A percentile compares a stretch with the other conserved stretches of the same genome.
These are phyloP conservation scores for Physcomitrellopsis africana DNA, from an alignment of 225 moss, liverwort and hornwort species.

Conservation along the genomic window DNA sequence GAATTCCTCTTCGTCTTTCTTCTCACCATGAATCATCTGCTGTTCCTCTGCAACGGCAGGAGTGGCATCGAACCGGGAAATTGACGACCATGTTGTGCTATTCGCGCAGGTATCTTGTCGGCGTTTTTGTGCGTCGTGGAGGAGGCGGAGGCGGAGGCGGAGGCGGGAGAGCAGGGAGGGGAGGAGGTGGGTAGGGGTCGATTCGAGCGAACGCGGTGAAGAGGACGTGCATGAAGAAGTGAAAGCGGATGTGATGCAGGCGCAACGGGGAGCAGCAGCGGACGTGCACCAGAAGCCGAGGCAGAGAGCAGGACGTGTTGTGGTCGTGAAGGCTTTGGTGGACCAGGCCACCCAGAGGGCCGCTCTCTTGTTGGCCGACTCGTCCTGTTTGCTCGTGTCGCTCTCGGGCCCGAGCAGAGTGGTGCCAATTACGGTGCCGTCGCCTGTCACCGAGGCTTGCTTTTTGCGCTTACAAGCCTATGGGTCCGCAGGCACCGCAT, in stretches of 20 bases:
- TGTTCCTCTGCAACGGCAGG: no score
- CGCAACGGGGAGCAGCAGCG: conserved; percentile 45
- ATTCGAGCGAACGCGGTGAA: no score
- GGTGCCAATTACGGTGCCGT: conserved; percentile 41
- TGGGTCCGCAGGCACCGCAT: conserved; percentile 36
- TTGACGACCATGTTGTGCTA: no score
- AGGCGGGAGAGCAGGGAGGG: neutral
- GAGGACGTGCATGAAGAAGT: conserved; percentile 23
- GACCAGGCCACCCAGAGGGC: conserved; percentile 44
- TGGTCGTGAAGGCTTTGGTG: conserved; percentile 48
- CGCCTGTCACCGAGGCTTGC: conserved; percentile 55
- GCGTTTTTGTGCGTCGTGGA: neutral
- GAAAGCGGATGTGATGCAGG: conserved; percentile 62
- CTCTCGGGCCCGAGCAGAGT: conserved; percentile 16
- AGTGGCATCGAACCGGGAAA: no score
- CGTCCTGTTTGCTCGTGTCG: conserved; percentile 39
- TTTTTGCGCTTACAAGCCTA: conserved; percentile 53
- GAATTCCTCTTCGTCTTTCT: no score
- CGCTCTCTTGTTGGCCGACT: conserved; percentile 44
- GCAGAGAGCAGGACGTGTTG: neutral
- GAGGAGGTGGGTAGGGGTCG: neutral
- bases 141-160: neutral
- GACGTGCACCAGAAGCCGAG: neutral
- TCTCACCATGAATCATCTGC: no score
- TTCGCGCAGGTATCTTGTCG: no score